Conservation (phyloP, 1,284 basidiomycete genomes). For the Mycena sp. region DNA sequence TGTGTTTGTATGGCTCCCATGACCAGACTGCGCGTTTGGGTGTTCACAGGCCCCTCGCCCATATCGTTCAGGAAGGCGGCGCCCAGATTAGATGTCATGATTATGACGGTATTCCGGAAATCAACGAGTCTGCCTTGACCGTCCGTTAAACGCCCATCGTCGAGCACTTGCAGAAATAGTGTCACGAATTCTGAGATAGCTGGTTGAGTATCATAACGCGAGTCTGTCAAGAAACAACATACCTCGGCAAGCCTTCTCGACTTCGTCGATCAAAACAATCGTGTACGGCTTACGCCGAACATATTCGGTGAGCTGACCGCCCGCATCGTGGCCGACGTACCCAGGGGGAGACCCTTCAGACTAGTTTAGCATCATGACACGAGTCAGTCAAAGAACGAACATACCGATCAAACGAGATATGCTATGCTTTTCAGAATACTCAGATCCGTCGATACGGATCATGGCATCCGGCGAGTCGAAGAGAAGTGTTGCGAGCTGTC, state of each 20-base stretch:
- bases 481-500: conserved; percentile 82
- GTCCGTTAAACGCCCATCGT: conserved; percentile 95
- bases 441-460: conserved; percentile 92
- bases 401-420: conserved; percentile 81
- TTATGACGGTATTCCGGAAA: conserved; percentile 76
- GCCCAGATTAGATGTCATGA: conserved; percentile 95
- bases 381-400: no score
- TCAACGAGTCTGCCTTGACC: conserved; percentile 82
- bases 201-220: background rate
- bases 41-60: conserved; percentile 70
- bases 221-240: background rate
- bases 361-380: no score
- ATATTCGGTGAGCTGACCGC: conserved; percentile 93
- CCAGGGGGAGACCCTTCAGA: conserved; percentile 84
- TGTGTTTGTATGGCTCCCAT: conserved; percentile 82
- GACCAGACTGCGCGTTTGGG: conserved; percentile 71
- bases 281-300: conserved; percentile 88
- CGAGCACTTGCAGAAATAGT: conserved; percentile 92
- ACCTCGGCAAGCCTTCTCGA: conserved; percentile 86
- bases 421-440: conserved; percentile 90
- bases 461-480: conserved; percentile 93
- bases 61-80: conserved; percentile 82
- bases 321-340: conserved; percentile 93
- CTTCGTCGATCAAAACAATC: conserved; percentile 85
- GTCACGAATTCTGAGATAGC: conserved; percentile 79